Base-by-base conservation (phyloP, 768 basidiomycete genomes). In the Pulveroboletus sp. region DNA sequence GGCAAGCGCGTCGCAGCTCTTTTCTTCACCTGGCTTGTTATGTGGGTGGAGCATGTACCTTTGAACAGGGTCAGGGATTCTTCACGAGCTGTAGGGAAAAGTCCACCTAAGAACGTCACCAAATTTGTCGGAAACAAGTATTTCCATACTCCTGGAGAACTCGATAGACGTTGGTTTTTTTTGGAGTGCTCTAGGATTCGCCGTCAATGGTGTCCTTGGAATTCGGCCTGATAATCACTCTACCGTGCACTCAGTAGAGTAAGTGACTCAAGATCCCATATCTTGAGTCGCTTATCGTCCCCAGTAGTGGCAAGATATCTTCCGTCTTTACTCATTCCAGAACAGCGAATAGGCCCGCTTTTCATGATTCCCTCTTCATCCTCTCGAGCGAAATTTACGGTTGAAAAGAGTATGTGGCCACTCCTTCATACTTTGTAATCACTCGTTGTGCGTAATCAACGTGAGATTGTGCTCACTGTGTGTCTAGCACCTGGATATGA, bases 91-190 rank as follows among this genome's bases (percentile, higher is more conserved):
- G 33, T 11, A 14, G 44, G 14, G 35, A 32, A 24, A 33, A 35
- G 54, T 73, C 47, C 43, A 87, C 90, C 81, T 81, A 71, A 93
- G 95, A 36, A 95, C 79, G 62, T 97, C 95, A 0, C 95, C 95
- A 55, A 96, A 94, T 69, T 96, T 97, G 69, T 99, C 95, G 2
- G 91, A 82, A 11, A 90, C 81, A 2, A 97, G 66, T 51, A 99
- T 83, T 0, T 77, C 82, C 0, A 76, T 78, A 39, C 83, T 76
- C 5, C 62, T 69, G 0, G 85, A 82, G 57, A 96, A 83, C 0
- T 69, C 65, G 26, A 96, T 62, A 2, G 73, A 73, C 0, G 91
- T 93, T 0, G 90, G 82, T 51, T 85, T 85, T 70, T 97, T 97
- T 0, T 88, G 83, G 2, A 94, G 73, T 53, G 89, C 85, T 40